Evolutionary conservation across 2,329 filamentous ascomycete species (phyloP).

Genomic region (Monilinia polystroma): DNA sequence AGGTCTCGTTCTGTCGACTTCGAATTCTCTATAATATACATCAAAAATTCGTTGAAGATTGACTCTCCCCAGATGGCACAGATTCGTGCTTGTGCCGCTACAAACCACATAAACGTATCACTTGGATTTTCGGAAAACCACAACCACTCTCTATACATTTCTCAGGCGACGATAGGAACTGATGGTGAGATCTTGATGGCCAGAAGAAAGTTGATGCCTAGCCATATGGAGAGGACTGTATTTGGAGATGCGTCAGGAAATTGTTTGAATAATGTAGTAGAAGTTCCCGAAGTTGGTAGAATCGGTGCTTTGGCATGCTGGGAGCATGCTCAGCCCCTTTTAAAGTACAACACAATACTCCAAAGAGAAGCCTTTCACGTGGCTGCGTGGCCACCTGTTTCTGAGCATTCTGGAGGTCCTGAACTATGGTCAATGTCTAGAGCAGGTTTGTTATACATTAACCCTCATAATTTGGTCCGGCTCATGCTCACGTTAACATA

Average conservation of each 20-base stretch:
- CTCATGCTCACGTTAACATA: no score
- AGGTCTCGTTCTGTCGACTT: constrained; percentile 6
- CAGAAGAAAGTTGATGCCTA: constrained; percentile 48
- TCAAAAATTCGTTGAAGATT: constrained; percentile 39
- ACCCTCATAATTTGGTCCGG: constrained; percentile 28
- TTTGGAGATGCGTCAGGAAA: constrained; percentile 58
- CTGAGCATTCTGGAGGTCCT: constrained; percentile 48
- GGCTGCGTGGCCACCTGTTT: constrained; percentile 54
- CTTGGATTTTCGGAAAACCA: constrained; percentile 49
- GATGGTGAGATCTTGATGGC: constrained; percentile 45
- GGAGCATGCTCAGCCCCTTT: constrained; percentile 52
- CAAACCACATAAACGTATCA: constrained; percentile 48
- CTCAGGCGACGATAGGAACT: constrained; percentile 52
- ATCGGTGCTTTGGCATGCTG: constrained; percentile 56
- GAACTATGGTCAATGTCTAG: constrained; percentile 30
- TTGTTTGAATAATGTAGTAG: constrained; percentile 51
- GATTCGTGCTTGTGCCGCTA: constrained; percentile 47
- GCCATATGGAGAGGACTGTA: constrained; percentile 46
- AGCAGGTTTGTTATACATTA: constrained; percentile 32
- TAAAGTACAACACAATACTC: constrained; percentile 49
- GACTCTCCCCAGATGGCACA: constrained; percentile 45
- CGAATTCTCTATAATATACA: constrained; percentile 1
- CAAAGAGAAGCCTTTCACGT: constrained; percentile 53
- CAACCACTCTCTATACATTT: constrained; percentile 46
- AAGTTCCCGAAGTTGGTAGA: constrained; percentile 48